Base-by-base conservation (phyloP, 2,329 filamentous ascomycete genomes). In the Metarhizium rileyi region DNA sequence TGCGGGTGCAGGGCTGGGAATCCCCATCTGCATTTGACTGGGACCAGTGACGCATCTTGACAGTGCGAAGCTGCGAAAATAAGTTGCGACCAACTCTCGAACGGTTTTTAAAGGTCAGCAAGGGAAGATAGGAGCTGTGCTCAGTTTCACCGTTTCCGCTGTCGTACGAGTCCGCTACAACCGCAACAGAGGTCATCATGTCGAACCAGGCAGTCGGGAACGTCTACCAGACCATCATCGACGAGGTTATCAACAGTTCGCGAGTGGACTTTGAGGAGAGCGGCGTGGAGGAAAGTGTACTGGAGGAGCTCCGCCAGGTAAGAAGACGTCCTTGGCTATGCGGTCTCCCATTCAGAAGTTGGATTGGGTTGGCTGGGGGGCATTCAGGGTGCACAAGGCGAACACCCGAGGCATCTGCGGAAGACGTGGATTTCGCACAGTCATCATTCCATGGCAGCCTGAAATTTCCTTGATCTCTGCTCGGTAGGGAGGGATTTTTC, bases 241-340 rank as follows among this genome's bases (percentile, higher is more conserved):
- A 84, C 55, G 88, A 93, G 71, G 90, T 98, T 65, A 88, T 97
- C 69, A 85, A 91, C 60, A 86, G 87, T 58, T 96, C 91, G 63
- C 81, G 87, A 63, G 87, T 91, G 63, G 93, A 97, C 70, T 97
- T 98, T 66, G 93, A 98, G 68, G 93, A 98, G 71, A 89, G 86
- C 59, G 93, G 93, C 61, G 86, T 97, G 56, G 89, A 95, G 61
- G 86, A 91, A 66, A 75, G 80, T 59, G 91, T 91, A 47, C 73
- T 98, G 61, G 82, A 91, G 58, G 88, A 95, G 67, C 75, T 98
- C 75, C 84, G 84, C 69, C 78, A 84, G 81, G 91, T 97, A 75
- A 78, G 87, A 42, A 12, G 22, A 9, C 14, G 18, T 9, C 28
- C 27, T 27, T 36, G n/a, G 10, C 22, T 40, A 18, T 33, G 9